Percentiles rank a stretch among this genome's conserved stretches.
These are phyloP conservation scores for Trypanosomatidae sp. DNA, from an alignment of 208 protist genomes.

Conservation along the genomic window DNA sequence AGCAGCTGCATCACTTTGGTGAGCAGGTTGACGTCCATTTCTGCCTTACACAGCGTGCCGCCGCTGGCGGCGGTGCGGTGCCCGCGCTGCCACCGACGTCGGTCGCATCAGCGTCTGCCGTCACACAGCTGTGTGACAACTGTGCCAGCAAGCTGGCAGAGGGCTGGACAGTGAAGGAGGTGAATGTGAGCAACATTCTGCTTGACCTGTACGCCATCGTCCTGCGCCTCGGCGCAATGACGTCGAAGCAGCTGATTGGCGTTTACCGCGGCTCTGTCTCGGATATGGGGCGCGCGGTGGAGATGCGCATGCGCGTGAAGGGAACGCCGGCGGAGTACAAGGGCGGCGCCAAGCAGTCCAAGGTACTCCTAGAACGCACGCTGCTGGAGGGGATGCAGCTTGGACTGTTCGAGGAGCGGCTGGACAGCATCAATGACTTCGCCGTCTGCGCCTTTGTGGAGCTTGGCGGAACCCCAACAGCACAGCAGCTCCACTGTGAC, in stretches of 20 bases:
- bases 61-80: not conserved
- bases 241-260: conserved; percentile 74
- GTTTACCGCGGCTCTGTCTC: conserved; percentile 69
- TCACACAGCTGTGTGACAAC: conserved; percentile 78
- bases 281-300: conserved; percentile 76
- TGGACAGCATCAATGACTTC: conserved; percentile 75
- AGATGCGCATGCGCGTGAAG: conserved; percentile 72
- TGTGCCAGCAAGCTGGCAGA: conserved; percentile 69
- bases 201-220: conserved; percentile 72
- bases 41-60: conserved; percentile 48
- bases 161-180: conserved; percentile 45
- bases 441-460: conserved; percentile 70
- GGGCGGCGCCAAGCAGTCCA: conserved; percentile 47
- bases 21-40: conserved; percentile 71
- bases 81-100: not conserved
- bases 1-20: conserved; percentile 88
- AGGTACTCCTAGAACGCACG: conserved; percentile 63
- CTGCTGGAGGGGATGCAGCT: conserved; percentile 68
- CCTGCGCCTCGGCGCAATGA: conserved; percentile 67
- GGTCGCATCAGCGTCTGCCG: conserved; percentile 10
- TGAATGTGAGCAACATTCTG: conserved; percentile 48
- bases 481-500: conserved; percentile 34
- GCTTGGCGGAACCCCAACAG: conserved; percentile 39
- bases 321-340: conserved; percentile 85
- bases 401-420: conserved; percentile 70